Conservation (phyloP, 768 basidiomycete species). For the Termitomyces sp. region DNA sequence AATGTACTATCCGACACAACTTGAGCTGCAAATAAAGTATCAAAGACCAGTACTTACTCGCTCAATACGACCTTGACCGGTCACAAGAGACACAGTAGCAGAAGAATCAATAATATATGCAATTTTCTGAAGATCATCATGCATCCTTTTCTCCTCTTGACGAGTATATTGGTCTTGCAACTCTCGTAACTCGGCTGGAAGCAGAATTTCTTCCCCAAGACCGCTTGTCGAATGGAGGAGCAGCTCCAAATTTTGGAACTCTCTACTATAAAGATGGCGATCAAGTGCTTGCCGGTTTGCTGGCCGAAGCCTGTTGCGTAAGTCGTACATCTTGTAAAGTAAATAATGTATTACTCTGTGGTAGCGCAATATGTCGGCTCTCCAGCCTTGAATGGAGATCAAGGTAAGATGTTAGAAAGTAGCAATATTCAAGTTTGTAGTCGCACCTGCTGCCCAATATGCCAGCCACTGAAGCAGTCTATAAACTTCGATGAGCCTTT, state of each 20-base stretch:
- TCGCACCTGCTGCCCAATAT: conserved; percentile 1
- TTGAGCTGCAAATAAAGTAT: neutral
- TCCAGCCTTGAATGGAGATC: neutral
- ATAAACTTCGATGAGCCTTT: too few relatives aligned
- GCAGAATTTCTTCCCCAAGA: neutral
- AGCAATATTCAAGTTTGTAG: neutral
- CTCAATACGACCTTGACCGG: too few relatives aligned
- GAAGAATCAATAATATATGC: neutral
- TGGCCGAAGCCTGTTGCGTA: neutral
- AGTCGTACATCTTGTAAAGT: neutral
- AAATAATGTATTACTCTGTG: neutral
- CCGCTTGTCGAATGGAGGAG: neutral
- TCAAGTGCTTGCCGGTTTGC: neutral
- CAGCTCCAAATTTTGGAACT: neutral
- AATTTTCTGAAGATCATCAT: neutral
- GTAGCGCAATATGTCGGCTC: neutral
- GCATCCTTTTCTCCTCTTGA: neutral
- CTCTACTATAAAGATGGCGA: too few relatives aligned
- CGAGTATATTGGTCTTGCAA: neutral
- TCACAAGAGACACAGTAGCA: neutral
- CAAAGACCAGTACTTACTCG: neutral
- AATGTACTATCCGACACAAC: neutral
- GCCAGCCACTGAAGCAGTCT: conserved; percentile 2
- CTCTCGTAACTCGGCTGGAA: neutral
- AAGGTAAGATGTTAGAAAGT: neutral